Evolutionary conservation across 2,329 filamentous ascomycete genomes (phyloP), one percentile per base, ranked within the genome.

Genomic region (Chaetomium strumarium): DNA sequence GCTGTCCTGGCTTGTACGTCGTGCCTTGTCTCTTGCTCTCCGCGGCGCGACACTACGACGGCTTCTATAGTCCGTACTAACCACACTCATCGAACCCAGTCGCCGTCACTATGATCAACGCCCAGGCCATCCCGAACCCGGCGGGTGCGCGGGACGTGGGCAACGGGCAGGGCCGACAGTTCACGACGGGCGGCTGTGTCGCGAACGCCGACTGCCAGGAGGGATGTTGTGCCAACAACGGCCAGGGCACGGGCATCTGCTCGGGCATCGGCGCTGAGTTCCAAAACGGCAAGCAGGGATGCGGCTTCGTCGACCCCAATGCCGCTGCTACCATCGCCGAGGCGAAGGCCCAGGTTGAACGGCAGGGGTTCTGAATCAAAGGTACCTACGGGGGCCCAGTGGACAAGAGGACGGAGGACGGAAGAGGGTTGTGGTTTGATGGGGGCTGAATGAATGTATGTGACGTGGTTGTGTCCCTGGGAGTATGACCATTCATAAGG

Each of bases 241-340:
- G 56, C 55, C 24, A 24, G 24, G 60, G 60, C n/a, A 53, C 58
- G 37, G 66, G 66, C 40, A 62, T 68, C 51, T 68, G 66, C 62
- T 67, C 64, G 19, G 65, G 61, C 52, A 61, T 57, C 42, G 64
- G 59, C n/a, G 66, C 65, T 5, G 55, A 60, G 49, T 60, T 61
- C 53, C 65, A 68, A 58, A 64, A 64, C 58, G 66, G 66, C 50
- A 68, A 68, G 64, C 56, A 59, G n/a, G 66, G 66, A 39, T 68
- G 66, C 55, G 58, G 61, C 51, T 68, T 68, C 53, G 60, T 58
- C 40, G 66, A 68, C 55, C 65, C 65, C 44, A 65, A 68, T 47
- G 55, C 65, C 9, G 55, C 53, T 1, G 51, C 57, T 2, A 65
- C 66, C 8, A 66, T 68, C 49, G 62, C 63, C 4, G 62, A 60